Evolutionary conservation across 1,139 yeast genomes (phyloP), one percentile per base, ranked within the genome.

Genomic region (Yamadazyma friedrichii): DNA sequence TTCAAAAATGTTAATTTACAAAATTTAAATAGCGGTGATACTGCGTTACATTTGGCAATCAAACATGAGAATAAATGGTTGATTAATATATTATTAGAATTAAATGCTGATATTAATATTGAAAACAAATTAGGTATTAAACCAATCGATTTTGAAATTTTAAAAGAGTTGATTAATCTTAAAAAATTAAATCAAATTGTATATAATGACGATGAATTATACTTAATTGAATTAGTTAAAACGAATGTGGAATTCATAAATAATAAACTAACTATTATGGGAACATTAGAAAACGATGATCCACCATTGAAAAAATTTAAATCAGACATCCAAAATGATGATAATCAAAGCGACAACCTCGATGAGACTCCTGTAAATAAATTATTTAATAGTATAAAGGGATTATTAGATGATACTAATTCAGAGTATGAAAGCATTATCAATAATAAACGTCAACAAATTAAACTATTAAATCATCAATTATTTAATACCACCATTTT

Each of bases 11-110:
- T 89, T 22, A 88, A 91, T 57, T 76, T 82, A 2, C 85, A 83
- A 50, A 98, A 91, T 58, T 72, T 80, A 39, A 53, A 52, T 11
- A 83, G 84, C 51, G 98, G 98, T 31, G 95, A 91, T 56, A 88
- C 96, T 0, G 82, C 93, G 41, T 69, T 93, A 44, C 95, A 91
- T 59, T 79, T 89, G 45, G 97, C 98, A 0, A 94, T 96, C 0
- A 83, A 95, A 55, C 76, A 84, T 39, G 97, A 96, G 25, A 84
- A 86, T 52, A 80, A 78, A 49, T 82, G 91, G 63, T 81, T 93
- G 46, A 86, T 88, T 15, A 88, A 85, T 45, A 82, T 88, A 41
- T 71, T 93, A 41, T 59, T 93, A 17, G 95, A 85, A 49, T 82
- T 93, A 36, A 93, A 94, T 26, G 98, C 98, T 1, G 94, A 89